A percentile compares a stretch with the other conserved stretches of the same genome.
Conservation (phyloP, 371 early-diverging fungal species). For the Actinomucor elegans region DNA sequence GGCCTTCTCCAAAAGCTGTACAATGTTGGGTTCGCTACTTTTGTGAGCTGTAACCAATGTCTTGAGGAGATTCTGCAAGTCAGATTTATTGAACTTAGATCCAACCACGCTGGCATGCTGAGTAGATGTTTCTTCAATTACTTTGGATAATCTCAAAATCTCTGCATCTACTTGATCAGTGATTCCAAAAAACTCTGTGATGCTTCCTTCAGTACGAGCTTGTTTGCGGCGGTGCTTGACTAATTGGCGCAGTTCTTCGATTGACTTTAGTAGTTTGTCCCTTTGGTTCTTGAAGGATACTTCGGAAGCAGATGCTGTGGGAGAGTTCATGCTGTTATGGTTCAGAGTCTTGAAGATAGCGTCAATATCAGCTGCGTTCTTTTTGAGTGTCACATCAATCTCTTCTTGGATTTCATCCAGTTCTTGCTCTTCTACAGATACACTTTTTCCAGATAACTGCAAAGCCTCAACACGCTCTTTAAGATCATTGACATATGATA, state of each 20-base stretch:
- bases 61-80: conserved; percentile 46
- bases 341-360: conserved; percentile 15
- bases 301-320: conserved; percentile 25
- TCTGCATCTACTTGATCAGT: conserved; percentile 43
- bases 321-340: background rate
- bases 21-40: conserved; percentile 25
- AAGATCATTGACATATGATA: conserved; percentile 40
- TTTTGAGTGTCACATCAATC: conserved; percentile 28
- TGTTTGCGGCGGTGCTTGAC: conserved; percentile 38
- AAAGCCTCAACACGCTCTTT: conserved; percentile 41
- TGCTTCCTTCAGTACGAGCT: conserved; percentile 44
- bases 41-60: conserved; percentile 36
- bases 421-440: conserved; percentile 43
- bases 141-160: conserved; percentile 26
- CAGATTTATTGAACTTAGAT: conserved; percentile 42
- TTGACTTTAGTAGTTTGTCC: conserved; percentile 22
- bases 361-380: conserved; percentile 35
- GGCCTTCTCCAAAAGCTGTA: conserved; percentile 24
- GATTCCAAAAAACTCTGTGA: conserved; percentile 43
- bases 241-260: conserved; percentile 34
- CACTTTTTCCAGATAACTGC: conserved; percentile 39
- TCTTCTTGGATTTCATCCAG: conserved; percentile 41
- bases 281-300: conserved; percentile 35
- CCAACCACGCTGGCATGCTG: conserved; percentile 36
- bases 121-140: conserved; percentile 36